phyloP scores from a whole-genome alignment of 805 yeast genomes.

The Candida silvicultrix region DNA sequence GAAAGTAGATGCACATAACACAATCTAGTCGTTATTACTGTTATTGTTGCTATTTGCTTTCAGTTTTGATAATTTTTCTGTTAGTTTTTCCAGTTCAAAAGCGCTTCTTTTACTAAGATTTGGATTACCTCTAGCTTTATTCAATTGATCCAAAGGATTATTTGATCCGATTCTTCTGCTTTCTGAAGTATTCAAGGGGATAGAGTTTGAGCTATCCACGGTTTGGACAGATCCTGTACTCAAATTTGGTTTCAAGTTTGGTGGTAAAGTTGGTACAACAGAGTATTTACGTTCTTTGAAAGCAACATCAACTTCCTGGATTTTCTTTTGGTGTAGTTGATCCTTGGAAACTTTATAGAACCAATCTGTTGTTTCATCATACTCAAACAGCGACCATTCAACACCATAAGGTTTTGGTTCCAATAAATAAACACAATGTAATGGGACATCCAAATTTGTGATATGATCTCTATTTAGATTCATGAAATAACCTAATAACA shows the following conservation, averaged over 20 bases:
- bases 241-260: conserved; percentile 12
- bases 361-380: conserved; percentile 71
- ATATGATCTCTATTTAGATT: conserved; percentile 74
- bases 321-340: conserved; percentile 39
- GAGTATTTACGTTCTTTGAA: conserved; percentile 65
- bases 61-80: conserved; percentile 24
- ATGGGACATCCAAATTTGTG: conserved; percentile 87
- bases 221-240: background rate
- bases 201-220: no score
- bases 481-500: conserved; percentile 81
- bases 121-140: conserved; percentile 14
- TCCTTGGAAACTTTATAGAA: conserved; percentile 56
- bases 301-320: conserved; percentile 65
- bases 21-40: no score
- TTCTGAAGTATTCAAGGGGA: no score
- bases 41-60: conserved; percentile 1
- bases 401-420: conserved; percentile 96
- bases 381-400: conserved; percentile 86
- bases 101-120: background rate
- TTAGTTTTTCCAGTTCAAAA: conserved; percentile 21
- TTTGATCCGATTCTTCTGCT: conserved; percentile 1
- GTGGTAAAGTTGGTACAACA: conserved; percentile 73
- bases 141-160: conserved; percentile 4
- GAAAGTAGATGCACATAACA: no score
- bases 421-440: conserved; percentile 83